These are phyloP conservation scores for Candida sphagnicola DNA, from an alignment of 805 yeast genomes.

Conservation along the genomic window DNA sequence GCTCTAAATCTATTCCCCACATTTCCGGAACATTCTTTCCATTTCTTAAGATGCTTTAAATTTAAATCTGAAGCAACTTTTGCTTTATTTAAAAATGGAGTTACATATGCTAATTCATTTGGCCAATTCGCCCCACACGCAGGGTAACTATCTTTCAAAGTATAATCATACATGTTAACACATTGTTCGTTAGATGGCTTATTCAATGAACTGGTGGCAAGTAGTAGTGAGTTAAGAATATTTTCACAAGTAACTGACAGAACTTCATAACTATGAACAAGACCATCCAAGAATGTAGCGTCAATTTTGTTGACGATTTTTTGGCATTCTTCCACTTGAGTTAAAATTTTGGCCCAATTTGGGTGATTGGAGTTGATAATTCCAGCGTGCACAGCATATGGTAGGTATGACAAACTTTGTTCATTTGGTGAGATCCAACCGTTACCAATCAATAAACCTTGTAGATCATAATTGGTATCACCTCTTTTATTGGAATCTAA, in stretches of 20 bases:
- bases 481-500: constrained; percentile 38
- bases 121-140: constrained; percentile 96
- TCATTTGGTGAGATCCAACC: constrained; percentile 91
- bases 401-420: constrained; percentile 78
- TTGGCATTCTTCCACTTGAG: constrained; percentile 59
- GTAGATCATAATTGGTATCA: constrained; percentile 38
- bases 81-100: constrained; percentile 45
- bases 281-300: constrained; percentile 12
- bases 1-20: constrained; percentile 56
- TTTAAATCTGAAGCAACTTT: constrained; percentile 52
- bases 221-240: constrained; percentile 39
- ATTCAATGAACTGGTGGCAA: constrained; percentile 20
- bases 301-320: constrained; percentile 36
- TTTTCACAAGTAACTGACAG: constrained; percentile 43
- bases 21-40: constrained; percentile 75
- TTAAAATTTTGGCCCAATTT: constrained; percentile 37
- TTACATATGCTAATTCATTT: constrained; percentile 45
- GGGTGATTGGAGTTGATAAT: constrained; percentile 44
- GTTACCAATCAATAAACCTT: constrained; percentile 79
- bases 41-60: constrained; percentile 38
- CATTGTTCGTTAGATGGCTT: constrained; percentile 49
- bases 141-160: constrained; percentile 69
- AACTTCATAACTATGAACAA: constrained; percentile 17
- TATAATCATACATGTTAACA: constrained; percentile 78
- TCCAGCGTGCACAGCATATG: constrained; percentile 60